Conservation (phyloP, 257 asterid species). For the Orobanche coerulescens region DNA sequence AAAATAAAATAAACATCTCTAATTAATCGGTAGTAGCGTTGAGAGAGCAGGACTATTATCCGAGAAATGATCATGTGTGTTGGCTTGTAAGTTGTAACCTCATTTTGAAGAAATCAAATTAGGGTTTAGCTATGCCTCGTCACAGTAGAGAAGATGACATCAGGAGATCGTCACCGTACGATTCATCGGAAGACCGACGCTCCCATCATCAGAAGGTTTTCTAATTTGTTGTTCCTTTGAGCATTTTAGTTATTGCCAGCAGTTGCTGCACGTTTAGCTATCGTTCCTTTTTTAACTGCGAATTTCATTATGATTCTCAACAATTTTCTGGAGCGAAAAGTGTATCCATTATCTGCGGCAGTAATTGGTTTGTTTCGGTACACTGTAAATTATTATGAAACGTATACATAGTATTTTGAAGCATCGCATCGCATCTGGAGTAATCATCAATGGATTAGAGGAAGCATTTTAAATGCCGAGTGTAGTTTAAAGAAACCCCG, state of each 20-base stretch:
- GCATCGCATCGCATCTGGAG: neutral
- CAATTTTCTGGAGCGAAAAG: neutral
- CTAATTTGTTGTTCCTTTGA: conserved; percentile 4
- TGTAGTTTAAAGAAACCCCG: neutral
- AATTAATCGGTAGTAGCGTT: too few relatives aligned
- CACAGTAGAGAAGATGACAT: conserved; percentile 42
- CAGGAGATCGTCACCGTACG: conserved; percentile 42
- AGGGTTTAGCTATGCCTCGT: conserved; percentile 45
- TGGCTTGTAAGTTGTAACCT: too few relatives aligned
- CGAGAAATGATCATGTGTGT: too few relatives aligned
- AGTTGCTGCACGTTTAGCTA: conserved; percentile 1
- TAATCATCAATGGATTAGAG: neutral
- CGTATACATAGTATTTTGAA: neutral
- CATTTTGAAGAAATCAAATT: too few relatives aligned
- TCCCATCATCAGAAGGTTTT: conserved; percentile 39
- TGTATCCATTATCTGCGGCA: neutral
- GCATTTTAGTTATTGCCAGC: conserved; percentile 9
- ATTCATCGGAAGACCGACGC: conserved; percentile 39
- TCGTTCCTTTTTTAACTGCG: neutral
- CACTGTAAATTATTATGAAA: neutral
- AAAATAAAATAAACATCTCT: too few relatives aligned
- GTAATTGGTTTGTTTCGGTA: neutral
- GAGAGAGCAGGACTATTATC: too few relatives aligned
- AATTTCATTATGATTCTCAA: neutral
- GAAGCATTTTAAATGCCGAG: neutral